These are phyloP conservation scores for Blastobotrys mokoenaii DNA, from an alignment of 805 yeast genomes.

Conservation along the genomic window DNA sequence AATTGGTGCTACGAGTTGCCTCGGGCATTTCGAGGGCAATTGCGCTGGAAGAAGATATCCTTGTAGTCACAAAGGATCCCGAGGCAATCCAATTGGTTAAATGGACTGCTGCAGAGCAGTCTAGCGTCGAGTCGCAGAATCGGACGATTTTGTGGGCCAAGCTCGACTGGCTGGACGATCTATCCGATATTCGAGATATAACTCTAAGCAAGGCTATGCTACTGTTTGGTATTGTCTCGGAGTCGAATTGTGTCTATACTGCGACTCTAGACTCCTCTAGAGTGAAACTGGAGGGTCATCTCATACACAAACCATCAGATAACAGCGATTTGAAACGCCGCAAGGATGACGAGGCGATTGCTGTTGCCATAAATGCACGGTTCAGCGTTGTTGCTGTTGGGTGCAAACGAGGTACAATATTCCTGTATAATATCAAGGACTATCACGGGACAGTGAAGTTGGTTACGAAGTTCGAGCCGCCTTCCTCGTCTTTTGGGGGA, in stretches of 20 bases:
- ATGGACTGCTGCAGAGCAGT: conserved; percentile 12
- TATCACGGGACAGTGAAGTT: conserved; percentile 26
- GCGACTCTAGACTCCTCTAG: conserved; percentile 12
- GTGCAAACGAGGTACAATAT: conserved; percentile 30
- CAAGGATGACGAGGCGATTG: conserved; percentile 14
- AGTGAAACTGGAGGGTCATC: conserved; percentile 11
- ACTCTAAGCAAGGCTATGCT: conserved; percentile 26
- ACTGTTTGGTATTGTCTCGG: conserved; percentile 22
- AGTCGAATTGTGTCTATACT: conserved; percentile 20
- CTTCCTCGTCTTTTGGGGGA: conserved; percentile 20
- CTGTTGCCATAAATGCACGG: conserved; percentile 33
- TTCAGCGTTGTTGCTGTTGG: conserved; percentile 36
- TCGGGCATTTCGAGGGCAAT: conserved; percentile 22
- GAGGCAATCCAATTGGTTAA: conserved; percentile 15
- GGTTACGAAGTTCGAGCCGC: conserved; percentile 26
- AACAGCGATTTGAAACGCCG: not conserved
- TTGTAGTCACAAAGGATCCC: conserved; percentile 18
- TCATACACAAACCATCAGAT: conserved; percentile 6
- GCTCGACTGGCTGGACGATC: conserved; percentile 18
- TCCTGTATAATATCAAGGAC: conserved; percentile 32
- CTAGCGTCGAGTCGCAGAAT: conserved; percentile 14
- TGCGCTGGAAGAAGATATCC: conserved; percentile 19
- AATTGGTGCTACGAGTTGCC: conserved; percentile 24
- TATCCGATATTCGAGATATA: conserved; percentile 16
- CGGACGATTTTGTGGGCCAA: conserved; percentile 18